A percentile compares a stretch with the other conserved stretches of the same genome.
phyloP scores from a whole-genome alignment of 352 stramenopile species.

The Phytophthora hibernalis region DNA sequence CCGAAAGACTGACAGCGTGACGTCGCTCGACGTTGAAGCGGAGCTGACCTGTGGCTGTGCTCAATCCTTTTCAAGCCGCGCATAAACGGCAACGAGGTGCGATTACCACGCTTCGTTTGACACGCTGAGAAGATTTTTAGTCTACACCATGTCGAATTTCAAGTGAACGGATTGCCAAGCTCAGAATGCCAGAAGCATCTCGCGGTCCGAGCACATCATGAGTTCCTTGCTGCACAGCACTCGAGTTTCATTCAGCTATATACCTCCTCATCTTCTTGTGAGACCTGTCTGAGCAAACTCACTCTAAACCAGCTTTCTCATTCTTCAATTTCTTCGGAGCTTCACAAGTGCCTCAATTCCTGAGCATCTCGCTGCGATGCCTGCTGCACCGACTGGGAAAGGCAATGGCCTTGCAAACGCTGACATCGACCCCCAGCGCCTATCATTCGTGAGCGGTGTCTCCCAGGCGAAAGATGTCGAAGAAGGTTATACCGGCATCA shows the following conservation, averaged over 20 bases:
- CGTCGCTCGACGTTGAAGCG: slow-evolving; percentile 11
- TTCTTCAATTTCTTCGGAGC: background rate
- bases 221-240: slow-evolving; percentile 9
- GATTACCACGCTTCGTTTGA: slow-evolving; percentile 8
- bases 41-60: background rate
- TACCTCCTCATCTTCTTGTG: background rate
- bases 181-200: background rate
- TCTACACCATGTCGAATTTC: too few relatives aligned
- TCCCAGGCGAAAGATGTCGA: slow-evolving; percentile 35
- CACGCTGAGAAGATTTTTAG: background rate
- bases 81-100: slow-evolving; percentile 2
- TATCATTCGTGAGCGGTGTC: slow-evolving; percentile 32
- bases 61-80: background rate
- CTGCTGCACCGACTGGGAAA: background rate
- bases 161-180: too few relatives aligned
- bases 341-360: background rate
- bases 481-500: slow-evolving; percentile 16
- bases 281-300: background rate
- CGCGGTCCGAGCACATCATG: slow-evolving; percentile 4
- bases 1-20: background rate
- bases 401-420: slow-evolving; percentile 1
- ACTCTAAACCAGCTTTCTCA: background rate
- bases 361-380: background rate
- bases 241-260: background rate
- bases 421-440: slow-evolving; percentile 25